Base-by-base conservation (phyloP, 495 filamentous ascomycete species). In the Neurospora tetraspora region DNA sequence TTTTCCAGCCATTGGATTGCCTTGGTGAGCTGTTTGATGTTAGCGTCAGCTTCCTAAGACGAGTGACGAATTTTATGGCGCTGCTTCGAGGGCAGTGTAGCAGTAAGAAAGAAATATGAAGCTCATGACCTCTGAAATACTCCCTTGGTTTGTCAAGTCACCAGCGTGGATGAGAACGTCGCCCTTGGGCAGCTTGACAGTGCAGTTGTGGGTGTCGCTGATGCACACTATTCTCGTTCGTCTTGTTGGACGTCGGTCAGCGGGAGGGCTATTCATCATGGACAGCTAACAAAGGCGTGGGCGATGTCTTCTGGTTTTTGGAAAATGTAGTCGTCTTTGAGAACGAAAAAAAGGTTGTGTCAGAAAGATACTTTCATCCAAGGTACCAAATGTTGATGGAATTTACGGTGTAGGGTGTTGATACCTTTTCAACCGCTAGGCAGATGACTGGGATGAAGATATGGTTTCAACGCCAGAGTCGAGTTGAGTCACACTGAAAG, bases 101-200 rank as follows among this genome's bases (percentile, higher is more conserved):
- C 34, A 36, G 34, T 36, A 1, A 36, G 34, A 36, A 36, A 36
- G 34, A 36, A 36, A 36, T 36, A 36, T 36, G 5, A 36, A 36
- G 34, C 5, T 6, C 34, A 39, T 4, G 75, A 81, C 81, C 76
- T 83, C 81, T 6, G 81, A 82, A 71, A 78, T 87, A 61, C 89
- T 93, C 47, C 95, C 95, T 76, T 89, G 87, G 74, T 96, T 96
- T 53, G 91, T 90, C 43, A 98, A 84, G 79, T 98, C 95, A 9
- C 95, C 95, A 9, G 94, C 93, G 76, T 98, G 96, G 47, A 98
- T 92, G 20, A 98, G 84, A 4, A 98, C 88, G 76, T 98, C 95
- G 16, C 94, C 95, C 36, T 88, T 85, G 7, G 95, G 96, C 3
- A 97, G 82, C 34, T 86, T 84, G 74, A 85, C 77, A 9, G 82